Conservation (phyloP, 371 early-diverging fungal species). For the Apophysomyces elegans region DNA sequence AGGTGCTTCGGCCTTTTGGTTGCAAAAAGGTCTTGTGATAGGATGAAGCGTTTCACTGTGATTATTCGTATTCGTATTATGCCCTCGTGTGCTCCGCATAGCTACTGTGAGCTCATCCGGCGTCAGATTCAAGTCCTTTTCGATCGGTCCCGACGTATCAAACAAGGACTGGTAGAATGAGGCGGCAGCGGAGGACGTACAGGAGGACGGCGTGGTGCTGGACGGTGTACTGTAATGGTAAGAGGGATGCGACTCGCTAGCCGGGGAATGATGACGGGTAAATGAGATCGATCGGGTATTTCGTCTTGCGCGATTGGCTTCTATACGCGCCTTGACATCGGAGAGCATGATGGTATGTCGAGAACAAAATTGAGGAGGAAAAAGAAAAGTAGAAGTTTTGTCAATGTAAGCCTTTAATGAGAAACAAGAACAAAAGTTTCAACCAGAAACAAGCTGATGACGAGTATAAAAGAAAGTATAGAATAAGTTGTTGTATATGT, state of each 20-base stretch:
- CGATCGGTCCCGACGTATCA: not conserved
- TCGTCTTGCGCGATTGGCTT: slow-evolving; percentile 13
- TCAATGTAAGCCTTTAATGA: not conserved
- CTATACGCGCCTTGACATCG: slow-evolving; percentile 16
- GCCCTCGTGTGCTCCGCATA: not conserved
- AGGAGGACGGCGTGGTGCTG: slow-evolving; percentile 9
- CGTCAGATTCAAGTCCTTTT: not conserved
- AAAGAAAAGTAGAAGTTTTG: not conserved
- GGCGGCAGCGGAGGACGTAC: not conserved
- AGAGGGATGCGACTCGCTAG: slow-evolving; percentile 8
- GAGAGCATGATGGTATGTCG: not conserved
- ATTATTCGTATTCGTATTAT: not conserved
- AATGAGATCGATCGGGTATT: slow-evolving; percentile 3
- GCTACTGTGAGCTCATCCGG: not conserved
- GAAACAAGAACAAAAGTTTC: not conserved
- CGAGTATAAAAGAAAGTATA: not conserved
- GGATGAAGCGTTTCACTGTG: slow-evolving; percentile 5
- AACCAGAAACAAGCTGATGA: too few relatives aligned
- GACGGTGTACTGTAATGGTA: slow-evolving; percentile 5
- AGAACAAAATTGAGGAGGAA: not conserved
- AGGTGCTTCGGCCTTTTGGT: not conserved
- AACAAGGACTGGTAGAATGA: not conserved
- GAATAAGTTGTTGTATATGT: not conserved
- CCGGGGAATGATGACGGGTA: slow-evolving; percentile 11
- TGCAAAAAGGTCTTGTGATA: slow-evolving; percentile 4